phyloP scores from a whole-genome alignment of 129 eudicot species.

The Solidago caesia region DNA sequence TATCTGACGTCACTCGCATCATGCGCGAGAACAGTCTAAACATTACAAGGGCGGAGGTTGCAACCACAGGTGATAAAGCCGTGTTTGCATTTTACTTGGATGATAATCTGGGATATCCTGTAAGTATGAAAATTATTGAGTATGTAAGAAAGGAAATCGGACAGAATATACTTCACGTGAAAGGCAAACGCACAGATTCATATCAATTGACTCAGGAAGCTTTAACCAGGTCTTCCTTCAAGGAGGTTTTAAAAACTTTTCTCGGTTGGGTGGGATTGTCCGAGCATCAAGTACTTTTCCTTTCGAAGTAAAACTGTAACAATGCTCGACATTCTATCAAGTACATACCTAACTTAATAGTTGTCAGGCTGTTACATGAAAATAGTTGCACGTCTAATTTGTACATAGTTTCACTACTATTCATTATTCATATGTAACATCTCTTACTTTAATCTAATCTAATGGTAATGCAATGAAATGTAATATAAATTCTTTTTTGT shows the following conservation, averaged over 20 bases:
- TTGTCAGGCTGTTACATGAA: too few species aligned
- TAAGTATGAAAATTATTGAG: slow-evolving; percentile 80
- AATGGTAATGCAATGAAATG: too few species aligned
- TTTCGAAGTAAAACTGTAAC: too few species aligned
- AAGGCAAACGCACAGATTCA: slow-evolving; percentile 41
- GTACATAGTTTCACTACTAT: too few species aligned
- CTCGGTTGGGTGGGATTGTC: slow-evolving; percentile 4
- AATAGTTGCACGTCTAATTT: too few species aligned
- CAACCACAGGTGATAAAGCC: slow-evolving; percentile 83
- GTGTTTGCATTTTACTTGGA: slow-evolving; percentile 75
- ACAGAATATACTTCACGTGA: slow-evolving; percentile 78
- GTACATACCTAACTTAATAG: too few species aligned
- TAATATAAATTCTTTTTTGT: too few species aligned
- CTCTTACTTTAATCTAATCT: too few species aligned
- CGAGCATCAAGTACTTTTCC: too few species aligned
- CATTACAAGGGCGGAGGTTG: slow-evolving; percentile 81
- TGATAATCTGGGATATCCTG: slow-evolving; percentile 81
- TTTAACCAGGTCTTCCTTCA: not conserved
- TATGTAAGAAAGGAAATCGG: slow-evolving; percentile 83
- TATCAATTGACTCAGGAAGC: not conserved
- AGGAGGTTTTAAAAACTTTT: not conserved
- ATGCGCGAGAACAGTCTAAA: slow-evolving; percentile 89
- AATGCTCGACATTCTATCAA: too few species aligned
- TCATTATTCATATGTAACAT: too few species aligned
- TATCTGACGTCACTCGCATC: slow-evolving; percentile 88